Evolutionary conservation across 495 filamentous ascomycete genomes (phyloP).

Genomic region (Aspergillus cavernicola): DNA sequence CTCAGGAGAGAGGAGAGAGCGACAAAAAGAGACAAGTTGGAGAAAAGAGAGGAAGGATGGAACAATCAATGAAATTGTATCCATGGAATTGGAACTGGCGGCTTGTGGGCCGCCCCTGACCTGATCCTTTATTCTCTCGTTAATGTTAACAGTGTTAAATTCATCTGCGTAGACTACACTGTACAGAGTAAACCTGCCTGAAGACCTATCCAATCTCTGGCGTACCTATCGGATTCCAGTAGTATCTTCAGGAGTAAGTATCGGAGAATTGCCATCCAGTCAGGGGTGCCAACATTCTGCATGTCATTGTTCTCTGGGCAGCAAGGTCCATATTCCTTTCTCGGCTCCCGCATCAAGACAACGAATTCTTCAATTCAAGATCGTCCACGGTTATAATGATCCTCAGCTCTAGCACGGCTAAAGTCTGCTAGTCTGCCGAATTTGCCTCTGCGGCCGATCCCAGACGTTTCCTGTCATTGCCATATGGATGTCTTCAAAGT

Average conservation of each 20-base stretch:
- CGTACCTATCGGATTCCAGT: too few species aligned
- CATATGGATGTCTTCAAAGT: neutral
- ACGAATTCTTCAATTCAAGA: neutral
- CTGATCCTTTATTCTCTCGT: too few species aligned
- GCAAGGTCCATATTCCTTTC: neutral
- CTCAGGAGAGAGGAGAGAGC: neutral
- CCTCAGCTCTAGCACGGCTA: neutral
- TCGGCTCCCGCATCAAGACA: neutral
- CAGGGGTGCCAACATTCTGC: neutral
- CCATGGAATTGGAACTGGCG: neutral
- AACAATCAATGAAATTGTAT: neutral
- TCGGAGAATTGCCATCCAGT: neutral
- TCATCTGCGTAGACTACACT: too few species aligned
- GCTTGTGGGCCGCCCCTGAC: constrained; percentile 2
- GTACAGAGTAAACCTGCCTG: too few species aligned
- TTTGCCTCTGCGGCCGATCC: too few species aligned
- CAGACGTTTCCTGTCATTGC: neutral
- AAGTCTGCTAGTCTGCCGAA: too few species aligned
- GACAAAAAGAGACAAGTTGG: neutral
- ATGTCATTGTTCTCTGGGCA: neutral
- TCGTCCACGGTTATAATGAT: constrained; percentile 2
- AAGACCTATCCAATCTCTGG: too few species aligned
- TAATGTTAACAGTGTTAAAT: too few species aligned
- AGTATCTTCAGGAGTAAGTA: too few species aligned
- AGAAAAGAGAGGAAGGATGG: neutral